Percentiles rank a stretch among this genome's conserved stretches.
Conservation (phyloP, 2,329 filamentous ascomycete species). For the Sphaerulina vaccinii region DNA sequence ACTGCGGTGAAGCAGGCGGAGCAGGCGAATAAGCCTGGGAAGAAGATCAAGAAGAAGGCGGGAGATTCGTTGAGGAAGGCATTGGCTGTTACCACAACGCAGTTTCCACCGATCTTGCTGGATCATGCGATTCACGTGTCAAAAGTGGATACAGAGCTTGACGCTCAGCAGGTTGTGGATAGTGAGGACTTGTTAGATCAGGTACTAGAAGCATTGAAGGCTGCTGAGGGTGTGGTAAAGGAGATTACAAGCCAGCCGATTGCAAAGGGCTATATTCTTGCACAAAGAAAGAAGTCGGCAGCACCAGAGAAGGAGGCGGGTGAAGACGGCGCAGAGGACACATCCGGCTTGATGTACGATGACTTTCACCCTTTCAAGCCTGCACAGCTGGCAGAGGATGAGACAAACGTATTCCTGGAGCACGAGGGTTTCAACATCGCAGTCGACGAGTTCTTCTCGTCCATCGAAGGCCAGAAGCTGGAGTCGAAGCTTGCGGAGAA, state of each 20-base stretch:
- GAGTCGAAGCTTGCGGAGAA: constrained; percentile 79
- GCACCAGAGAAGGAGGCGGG: constrained; percentile 33
- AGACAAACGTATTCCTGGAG: constrained; percentile 66
- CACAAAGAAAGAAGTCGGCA: constrained; percentile 50
- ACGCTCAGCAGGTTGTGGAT: constrained; percentile 68
- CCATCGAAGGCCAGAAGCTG: constrained; percentile 87
- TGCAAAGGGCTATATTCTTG: constrained; percentile 84
- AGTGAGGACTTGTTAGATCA: constrained; percentile 63
- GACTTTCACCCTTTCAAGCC: constrained; percentile 95
- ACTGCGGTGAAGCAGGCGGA: constrained; percentile 60
- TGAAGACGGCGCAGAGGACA: constrained; percentile 44
- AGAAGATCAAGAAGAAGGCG: constrained; percentile 71
- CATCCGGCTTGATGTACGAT: constrained; percentile 67
- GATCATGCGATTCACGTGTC: constrained; percentile 77
- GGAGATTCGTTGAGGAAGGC: constrained; percentile 76
- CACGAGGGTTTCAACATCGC: constrained; percentile 88
- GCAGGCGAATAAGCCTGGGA: constrained; percentile 49
- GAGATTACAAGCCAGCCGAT: constrained; percentile 64
- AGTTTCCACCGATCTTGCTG: constrained; percentile 82
- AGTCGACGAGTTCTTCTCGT: constrained; percentile 96
- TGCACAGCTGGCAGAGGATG: constrained; percentile 69
- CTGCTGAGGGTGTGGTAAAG: constrained; percentile 68
- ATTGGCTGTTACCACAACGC: constrained; percentile 78
- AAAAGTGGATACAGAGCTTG: constrained; percentile 66
- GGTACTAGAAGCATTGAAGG: constrained; percentile 66